Evolutionary conservation across 2,329 filamentous ascomycete species (phyloP).

Genomic region (Fusarium secorum): DNA sequence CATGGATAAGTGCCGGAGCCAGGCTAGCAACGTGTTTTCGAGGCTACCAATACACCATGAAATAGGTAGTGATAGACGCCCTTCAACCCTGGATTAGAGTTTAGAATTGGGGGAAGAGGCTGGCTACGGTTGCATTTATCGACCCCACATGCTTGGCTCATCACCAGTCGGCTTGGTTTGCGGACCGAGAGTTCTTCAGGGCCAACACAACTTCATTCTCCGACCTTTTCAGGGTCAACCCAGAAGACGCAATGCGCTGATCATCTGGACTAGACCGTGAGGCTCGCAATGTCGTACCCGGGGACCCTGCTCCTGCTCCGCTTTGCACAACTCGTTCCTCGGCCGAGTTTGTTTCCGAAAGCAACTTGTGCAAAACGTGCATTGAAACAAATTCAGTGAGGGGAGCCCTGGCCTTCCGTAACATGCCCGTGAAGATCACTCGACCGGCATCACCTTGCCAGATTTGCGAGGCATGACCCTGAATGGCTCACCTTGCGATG

Average conservation of each 20-base stretch:
- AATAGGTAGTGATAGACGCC: conserved; percentile 20
- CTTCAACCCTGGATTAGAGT: conserved; percentile 28
- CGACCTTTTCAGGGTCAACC: conserved; percentile 26
- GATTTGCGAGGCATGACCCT: conserved; percentile 31
- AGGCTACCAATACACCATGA: conserved; percentile 16
- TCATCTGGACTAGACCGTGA: conserved; percentile 17
- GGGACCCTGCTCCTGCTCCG: conserved; percentile 4
- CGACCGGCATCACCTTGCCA: conserved; percentile 20
- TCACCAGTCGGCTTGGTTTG: conserved; percentile 28
- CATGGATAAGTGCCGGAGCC: conserved; percentile 14
- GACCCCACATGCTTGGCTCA: conserved; percentile 16
- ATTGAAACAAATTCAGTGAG: conserved; percentile 20
- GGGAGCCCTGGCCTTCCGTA: conserved; percentile 6
- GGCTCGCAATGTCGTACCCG: conserved; percentile 21
- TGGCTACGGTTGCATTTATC: conserved; percentile 26
- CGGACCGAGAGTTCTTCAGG: conserved; percentile 19
- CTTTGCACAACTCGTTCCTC: background rate
- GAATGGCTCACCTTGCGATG: conserved; percentile 24
- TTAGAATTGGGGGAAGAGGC: conserved; percentile 24
- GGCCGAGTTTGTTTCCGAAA: conserved; percentile 28
- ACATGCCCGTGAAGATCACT: conserved; percentile 28
- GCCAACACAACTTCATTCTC: conserved; percentile 27
- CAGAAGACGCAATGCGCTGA: conserved; percentile 20
- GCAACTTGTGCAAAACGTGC: conserved; percentile 6
- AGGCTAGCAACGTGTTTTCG: background rate